phyloP scores from a whole-genome alignment of 129 eudicot genomes.

The Helianthus annuus region DNA sequence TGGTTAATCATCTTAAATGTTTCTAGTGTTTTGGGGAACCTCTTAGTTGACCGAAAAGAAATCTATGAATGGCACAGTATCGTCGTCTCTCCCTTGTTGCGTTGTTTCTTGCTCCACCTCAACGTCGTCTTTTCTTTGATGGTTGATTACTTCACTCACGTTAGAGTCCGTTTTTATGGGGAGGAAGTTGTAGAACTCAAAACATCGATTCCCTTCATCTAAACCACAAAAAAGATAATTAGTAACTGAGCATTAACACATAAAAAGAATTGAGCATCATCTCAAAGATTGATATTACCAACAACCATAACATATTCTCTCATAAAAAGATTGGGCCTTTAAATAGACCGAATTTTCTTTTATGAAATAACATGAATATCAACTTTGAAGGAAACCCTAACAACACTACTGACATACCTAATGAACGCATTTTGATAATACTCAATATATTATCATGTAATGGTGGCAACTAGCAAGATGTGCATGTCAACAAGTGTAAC shows the following conservation, averaged over 20 bases:
- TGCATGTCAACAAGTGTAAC: too few relatives aligned
- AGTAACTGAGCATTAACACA: background rate
- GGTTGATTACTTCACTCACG: slow-evolving; percentile 65
- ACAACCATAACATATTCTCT: too few relatives aligned
- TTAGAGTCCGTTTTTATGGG: slow-evolving; percentile 66
- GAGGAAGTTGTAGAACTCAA: slow-evolving; percentile 73
- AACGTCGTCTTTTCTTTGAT: slow-evolving; percentile 34
- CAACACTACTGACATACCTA: too few relatives aligned
- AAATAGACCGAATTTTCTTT: too few relatives aligned
- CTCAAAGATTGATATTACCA: too few relatives aligned
- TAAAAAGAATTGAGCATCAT: background rate
- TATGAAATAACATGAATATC: too few relatives aligned
- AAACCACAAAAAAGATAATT: background rate
- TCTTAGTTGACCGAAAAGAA: slow-evolving; percentile 46
- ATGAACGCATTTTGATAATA: too few relatives aligned
- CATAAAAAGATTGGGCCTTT: too few relatives aligned
- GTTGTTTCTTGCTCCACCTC: slow-evolving; percentile 52
- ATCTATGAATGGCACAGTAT: slow-evolving; percentile 52
- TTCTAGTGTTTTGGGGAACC: background rate
- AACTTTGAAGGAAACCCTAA: too few relatives aligned
- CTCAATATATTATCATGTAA: too few relatives aligned
- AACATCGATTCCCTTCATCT: slow-evolving; percentile 36
- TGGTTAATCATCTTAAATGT: slow-evolving; percentile 2
- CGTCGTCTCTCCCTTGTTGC: slow-evolving; percentile 22
- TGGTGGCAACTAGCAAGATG: too few relatives aligned